Evolutionary conservation across 2,329 filamentous ascomycete genomes (phyloP), one percentile per base, ranked within the genome.

Genomic region (Pseudocercospora fuligena): DNA sequence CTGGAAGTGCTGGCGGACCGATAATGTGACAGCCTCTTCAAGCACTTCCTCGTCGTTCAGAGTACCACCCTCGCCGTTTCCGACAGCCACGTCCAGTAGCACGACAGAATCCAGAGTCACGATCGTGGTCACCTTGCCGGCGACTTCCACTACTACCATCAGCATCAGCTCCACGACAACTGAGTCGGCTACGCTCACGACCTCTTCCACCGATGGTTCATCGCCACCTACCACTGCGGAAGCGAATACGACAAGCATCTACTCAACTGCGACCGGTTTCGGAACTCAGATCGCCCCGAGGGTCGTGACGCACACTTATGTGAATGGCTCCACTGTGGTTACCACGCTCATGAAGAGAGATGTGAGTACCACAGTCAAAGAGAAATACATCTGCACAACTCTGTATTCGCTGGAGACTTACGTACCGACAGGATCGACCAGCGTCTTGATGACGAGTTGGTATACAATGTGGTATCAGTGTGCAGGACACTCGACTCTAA

Each of bases 1-100:
- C 46, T 63, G 59, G 59, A 56, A 58, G 54, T 68, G 66, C 66
- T 63, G 57, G 43, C 53, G 47, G 1, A 59, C 54, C 9, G 33
- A 58, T 5, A 58, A 58, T n/a, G 36, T 33, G 16, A 64, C 54
- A 9, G 54, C 43, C 9, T 60, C 62, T 23, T n/a, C 47, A 29
- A 56, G n/a, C 49, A 61, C 33, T 27, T 61, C 47, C 23, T 31
- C 21, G 4, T 33, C 27, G 14, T 11, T 46, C n/a, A 25, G 11
- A 12, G 47, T 29, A 7, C 14, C 60, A 14, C 49, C 60, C 31
- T 46, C 61, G 9, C 40, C 60, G n/a, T 33, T 57, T 27, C n/a
- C 60, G 19, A n/a, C n/a, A 25, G 40, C 9, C 7, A 27, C 27
- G 6, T n/a, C 51, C 27, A n/a, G 23, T 12, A 54, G 21, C 23